Evolutionary conservation across 495 filamentous ascomycete species (phyloP), one percentile per base, ranked within the genome.

Genomic region (Aspergillus ellipticus): DNA sequence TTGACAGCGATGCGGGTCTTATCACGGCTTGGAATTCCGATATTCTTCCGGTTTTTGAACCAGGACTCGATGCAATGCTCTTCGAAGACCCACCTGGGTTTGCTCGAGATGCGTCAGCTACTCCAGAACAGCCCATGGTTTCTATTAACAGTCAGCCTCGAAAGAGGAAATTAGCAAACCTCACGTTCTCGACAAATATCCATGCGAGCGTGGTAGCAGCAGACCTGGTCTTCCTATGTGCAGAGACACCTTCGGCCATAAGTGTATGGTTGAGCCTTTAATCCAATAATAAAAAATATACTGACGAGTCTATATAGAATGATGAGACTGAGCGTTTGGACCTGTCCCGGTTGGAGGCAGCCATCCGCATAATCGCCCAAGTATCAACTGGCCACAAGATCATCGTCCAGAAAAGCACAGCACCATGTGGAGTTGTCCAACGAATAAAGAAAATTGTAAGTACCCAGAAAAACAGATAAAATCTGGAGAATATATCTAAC

Each of bases 361-460:
- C 83, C 0, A 79, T 81, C 2, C 71, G 79, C 29, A 77, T 77
- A 17, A 85, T 93, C 42, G 89, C 89, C 0, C 58, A 73, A 77
- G 55, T 71, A 81, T 54, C 88, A 8, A 79, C 72, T 22, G 68
- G 74, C 11, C 84, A 86, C 28, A 84, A 86, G 58, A 90, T 92
- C 55, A 75, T 93, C 19, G 89, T 92, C 0, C 89, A 92, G 67
- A 91, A 90, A 67, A 83, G 78, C 21, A 90, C 89, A 0, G 88
- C 92, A 15, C 89, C 89, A 9, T 89, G 85, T 62, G 75, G 85
- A 19, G 90, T 87, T 4, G 82, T 88, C 0, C 75, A 86, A 15
- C 76, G 81, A 28, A 80, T 93, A 19, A 75, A 81, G 49, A 79
- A 85, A 39, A 86, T 83, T 29, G 82, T 84, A 43, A 47, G 54